These are phyloP conservation scores for Metarhizium guizhouense DNA, from an alignment of 2,329 filamentous ascomycete species.

Conservation along the genomic window DNA sequence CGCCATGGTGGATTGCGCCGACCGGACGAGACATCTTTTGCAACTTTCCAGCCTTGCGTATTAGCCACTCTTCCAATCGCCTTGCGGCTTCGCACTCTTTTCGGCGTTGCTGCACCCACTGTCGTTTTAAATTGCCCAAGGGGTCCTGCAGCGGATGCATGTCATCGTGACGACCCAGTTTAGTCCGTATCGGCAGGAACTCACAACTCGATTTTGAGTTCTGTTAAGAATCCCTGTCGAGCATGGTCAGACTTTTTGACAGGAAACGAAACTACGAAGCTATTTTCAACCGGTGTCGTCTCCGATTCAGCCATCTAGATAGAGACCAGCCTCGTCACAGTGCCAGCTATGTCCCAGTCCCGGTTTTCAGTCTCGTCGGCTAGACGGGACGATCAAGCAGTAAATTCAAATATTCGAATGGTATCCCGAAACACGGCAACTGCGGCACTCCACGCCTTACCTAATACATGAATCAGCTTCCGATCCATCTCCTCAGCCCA, in stretches of 20 bases:
- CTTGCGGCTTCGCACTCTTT: background rate
- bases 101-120: background rate
- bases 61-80: background rate
- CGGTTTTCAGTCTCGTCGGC: conserved; percentile 1
- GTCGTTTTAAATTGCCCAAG: conserved; percentile 6
- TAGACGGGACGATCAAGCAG: conserved; percentile 19
- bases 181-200: background rate
- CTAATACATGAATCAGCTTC: too few species aligned
- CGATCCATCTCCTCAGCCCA: too few species aligned
- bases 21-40: background rate
- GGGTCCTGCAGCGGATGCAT: conserved; percentile 3
- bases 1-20: background rate
- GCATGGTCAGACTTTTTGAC: background rate
- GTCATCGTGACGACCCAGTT: background rate
- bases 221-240: background rate
- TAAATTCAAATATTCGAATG: conserved; percentile 10
- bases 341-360: background rate
- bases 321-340: background rate
- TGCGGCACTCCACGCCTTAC: background rate
- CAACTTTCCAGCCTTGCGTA: background rate
- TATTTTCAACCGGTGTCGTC: too few species aligned
- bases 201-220: background rate
- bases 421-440: conserved; percentile 5
- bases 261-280: background rate
- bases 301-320: background rate